Base-by-base conservation (phyloP, 2,329 filamentous ascomycete genomes). In the Ascochyta clinopodiicola region DNA sequence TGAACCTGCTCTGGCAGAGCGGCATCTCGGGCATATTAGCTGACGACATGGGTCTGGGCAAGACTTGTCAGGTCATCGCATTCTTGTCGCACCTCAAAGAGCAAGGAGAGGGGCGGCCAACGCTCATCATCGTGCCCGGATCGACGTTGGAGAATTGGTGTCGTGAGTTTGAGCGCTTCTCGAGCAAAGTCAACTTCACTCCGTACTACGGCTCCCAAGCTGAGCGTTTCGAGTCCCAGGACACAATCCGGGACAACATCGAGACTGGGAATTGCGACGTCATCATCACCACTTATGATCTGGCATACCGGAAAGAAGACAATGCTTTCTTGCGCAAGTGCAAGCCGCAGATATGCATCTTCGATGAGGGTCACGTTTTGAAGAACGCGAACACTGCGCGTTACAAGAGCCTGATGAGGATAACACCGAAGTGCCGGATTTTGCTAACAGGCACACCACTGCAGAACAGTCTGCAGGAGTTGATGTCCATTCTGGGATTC, bases 81-180 rank as follows among this genome's bases (percentile, higher is more conserved):
- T 92, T 99, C 67, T 82, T 99, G 40, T 90, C 92, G 15, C 88
- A 96, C 66, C 80, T 99, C 24, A 86, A 90, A 15, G 86, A 92
- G 69, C 85, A 85, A 27, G 86, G 78, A 60, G 82, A 79, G 70
- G 86, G 69, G 80, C 92, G 91, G 68, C 92, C 80, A 79, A 86
- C 96, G 71, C 79, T 99, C 32, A 85, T 99, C 34, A 88, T 99
- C 25, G 95, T 98, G 1, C 95, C 95, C 5, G 90, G 92, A 0
- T 96, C 94, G 0, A 97, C 94, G 0, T 84, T 96, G 9, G 94
- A 96, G 69, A 99, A 99, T 71, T 99, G 95, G 95, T 84, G 96
- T 45, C 86, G 87, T 45, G 95, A 99, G 73, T 96, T 99, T 68
- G 80, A 88, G 59, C 88, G 86, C 43, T 99, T 99, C 74, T 94